Evolutionary conservation across 2,329 filamentous ascomycete species (phyloP), one percentile per base, ranked within the genome.

Genomic region (Capronia coronata): DNA sequence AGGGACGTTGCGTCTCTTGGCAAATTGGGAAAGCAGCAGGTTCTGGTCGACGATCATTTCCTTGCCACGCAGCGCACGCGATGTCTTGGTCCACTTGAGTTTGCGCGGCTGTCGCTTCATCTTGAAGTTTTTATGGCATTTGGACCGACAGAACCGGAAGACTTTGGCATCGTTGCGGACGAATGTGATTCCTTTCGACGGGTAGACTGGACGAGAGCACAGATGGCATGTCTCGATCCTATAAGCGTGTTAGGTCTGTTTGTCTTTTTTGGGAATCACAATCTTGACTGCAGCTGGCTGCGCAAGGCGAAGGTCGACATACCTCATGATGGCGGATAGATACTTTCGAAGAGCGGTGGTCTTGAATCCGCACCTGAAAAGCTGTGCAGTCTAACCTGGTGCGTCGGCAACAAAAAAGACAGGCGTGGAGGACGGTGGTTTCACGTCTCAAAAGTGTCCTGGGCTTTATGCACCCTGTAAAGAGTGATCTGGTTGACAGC

Each of bases 31-130:
- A 14, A 73, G 65, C 19, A 73, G 63, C 54, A 98, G 83, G 25
- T 91, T 95, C 63, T 82, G 86, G 77, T 98, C 93, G 70, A 97
- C 90, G 49, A 87, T 86, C 87, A 94, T 83, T 70, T 82, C 79
- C 74, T 89, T 94, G 73, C 87, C 87, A 50, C 86, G 84, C 14
- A 84, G 80, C 66, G 84, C 84, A 65, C 89, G 85, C 78, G 90
- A 91, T 45, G 87, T 83, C 77, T 96, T 95, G 56, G 91, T 96
- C 93, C 91, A 96, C 71, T 89, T 93, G 62, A 97, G 80, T 71
- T 96, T 95, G 68, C 91, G 83, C 29, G 91, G 90, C 73, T 97
- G 96, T 60, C 93, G 84, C 85, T 95, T 95, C 87, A 94, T 94
- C 74, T 94, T 93, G 80, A 94, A 94, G 69, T 82, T 84, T 64